Base-by-base conservation (phyloP, 352 stramenopile species). In the Phytopythium montanum region DNA sequence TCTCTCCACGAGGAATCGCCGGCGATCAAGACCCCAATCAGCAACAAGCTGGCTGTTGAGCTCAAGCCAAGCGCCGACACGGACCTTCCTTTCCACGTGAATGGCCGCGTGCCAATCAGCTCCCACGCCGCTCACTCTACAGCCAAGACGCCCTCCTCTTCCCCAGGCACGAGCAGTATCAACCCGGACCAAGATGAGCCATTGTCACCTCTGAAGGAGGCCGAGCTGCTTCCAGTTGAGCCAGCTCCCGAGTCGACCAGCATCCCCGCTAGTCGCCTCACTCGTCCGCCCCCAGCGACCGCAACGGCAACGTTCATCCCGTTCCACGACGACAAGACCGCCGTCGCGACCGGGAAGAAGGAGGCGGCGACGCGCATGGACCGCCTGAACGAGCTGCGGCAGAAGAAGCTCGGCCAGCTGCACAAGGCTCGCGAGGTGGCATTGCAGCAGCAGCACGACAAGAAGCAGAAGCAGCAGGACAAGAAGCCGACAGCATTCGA, bases 371-470 rank as follows among this genome's bases (percentile, higher is more conserved):
- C 46, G 16, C 51, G 69, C 5, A 64, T 79, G 50, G 45, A 73
- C 7, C 69, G 69, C 19, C 62, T 88, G 9, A 68, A 70, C 0
- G 76, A 84, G 13, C 55, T 92, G 7, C 72, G 79, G 2, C 72
- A 81, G 25, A 83, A 74, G 42, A 92, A 92, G 33, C 72, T 92
- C 13, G 66, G 73, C 23, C 82, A 90, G 46, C 64, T 92, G 13
- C 75, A 90, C 48, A 68, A 77, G 28, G 66, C 69, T 0, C 75
- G 76, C 5, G 65, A 84, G 23, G 29, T 63, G 5, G 68, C 76
- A 0, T 49, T 73, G 6, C 67, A 70, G 33, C 69, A 73, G 28
- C 72, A 83, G 56, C 62, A 72, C 13, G 52, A 67, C 12, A 69
- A 65, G 36, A 59, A 55, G 16, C 38, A 54, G 0, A 52, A 69